Evolutionary conservation across 2,329 filamentous ascomycete species (phyloP).

Genomic region (Teratosphaeria viscida): DNA sequence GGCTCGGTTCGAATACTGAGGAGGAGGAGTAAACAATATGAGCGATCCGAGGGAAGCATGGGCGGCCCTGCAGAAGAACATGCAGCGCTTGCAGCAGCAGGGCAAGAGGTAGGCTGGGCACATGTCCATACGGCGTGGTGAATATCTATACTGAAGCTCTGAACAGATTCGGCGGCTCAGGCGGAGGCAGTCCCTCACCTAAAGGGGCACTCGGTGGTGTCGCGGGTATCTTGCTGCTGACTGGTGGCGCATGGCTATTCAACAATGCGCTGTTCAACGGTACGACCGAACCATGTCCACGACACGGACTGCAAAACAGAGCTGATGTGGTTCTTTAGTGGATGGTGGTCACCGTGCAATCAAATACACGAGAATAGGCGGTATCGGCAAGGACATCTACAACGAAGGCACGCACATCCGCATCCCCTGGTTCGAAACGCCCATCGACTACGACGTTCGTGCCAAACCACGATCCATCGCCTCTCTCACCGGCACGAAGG

Average conservation of each 20-base stretch:
- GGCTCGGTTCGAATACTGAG: neutral
- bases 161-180: conserved; percentile 36
- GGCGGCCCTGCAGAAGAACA: conserved; percentile 52
- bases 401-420: conserved; percentile 90
- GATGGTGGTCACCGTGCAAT: conserved; percentile 98
- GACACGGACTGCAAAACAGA: neutral
- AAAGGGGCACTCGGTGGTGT: conserved; percentile 45
- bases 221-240: conserved; percentile 43
- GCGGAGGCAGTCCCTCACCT: conserved; percentile 38
- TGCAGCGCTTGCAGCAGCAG: conserved; percentile 39
- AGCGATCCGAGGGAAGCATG: conserved; percentile 55
- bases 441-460: conserved; percentile 92
- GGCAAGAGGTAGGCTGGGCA: conserved; percentile 28
- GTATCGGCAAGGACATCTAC: conserved; percentile 95
- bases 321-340: conserved; percentile 37
- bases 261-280: conserved; percentile 62
- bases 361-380: conserved; percentile 83
- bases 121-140: conserved; percentile 6
- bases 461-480: conserved; percentile 94
- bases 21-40: conserved; percentile 15
- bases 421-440: conserved; percentile 95
- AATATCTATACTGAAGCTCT: conserved; percentile 8
- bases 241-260: conserved; percentile 43
- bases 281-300: conserved; percentile 24
- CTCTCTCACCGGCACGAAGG: conserved; percentile 95